Evolutionary conservation across 805 yeast genomes (phyloP).

Genomic region (Cyberlindnera japonica): DNA sequence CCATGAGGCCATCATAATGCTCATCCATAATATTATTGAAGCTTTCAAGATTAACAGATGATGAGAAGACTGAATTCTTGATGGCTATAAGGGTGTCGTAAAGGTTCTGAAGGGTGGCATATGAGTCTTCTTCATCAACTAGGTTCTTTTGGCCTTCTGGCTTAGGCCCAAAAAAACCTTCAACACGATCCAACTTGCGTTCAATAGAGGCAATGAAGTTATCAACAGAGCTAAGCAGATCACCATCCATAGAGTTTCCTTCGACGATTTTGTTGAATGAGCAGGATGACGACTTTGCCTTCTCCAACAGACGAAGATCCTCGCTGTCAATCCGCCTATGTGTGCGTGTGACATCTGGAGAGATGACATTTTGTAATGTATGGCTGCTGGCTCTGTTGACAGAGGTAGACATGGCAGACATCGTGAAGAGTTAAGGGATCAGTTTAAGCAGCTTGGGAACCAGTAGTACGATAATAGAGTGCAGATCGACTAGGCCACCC

Average conservation of each 20-base stretch:
- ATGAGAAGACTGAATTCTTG: conserved; percentile 25
- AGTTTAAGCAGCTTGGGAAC: no score
- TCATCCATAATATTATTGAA: conserved; percentile 25
- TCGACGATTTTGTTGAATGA: conserved; percentile 24
- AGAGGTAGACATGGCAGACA: not conserved
- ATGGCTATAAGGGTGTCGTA: conserved; percentile 27
- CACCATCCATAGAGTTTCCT: conserved; percentile 24
- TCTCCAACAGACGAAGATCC: conserved; percentile 21
- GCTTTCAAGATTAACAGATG: conserved; percentile 21
- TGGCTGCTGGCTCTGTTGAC: not conserved
- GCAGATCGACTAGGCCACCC: no score
- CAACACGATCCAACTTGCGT: conserved; percentile 24
- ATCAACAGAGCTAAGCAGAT: conserved; percentile 22
- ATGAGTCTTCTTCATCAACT: conserved; percentile 15
- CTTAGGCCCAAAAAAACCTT: conserved; percentile 19
- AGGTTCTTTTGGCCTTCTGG: conserved; percentile 4
- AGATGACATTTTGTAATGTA: no score
- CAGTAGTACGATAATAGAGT: no score
- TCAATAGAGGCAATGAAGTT: conserved; percentile 26
- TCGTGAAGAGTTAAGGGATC: no score
- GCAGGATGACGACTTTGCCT: conserved; percentile 26
- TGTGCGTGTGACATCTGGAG: no score
- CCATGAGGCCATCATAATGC: conserved; percentile 25
- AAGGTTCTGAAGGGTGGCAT: conserved; percentile 22
- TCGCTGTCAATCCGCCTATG: conserved; percentile 16